Percentiles rank a stretch among this genome's conserved stretches.
Evolutionary conservation across 2,329 filamentous ascomycete genomes (phyloP).

Genomic region (Lachnellula hyalina): DNA sequence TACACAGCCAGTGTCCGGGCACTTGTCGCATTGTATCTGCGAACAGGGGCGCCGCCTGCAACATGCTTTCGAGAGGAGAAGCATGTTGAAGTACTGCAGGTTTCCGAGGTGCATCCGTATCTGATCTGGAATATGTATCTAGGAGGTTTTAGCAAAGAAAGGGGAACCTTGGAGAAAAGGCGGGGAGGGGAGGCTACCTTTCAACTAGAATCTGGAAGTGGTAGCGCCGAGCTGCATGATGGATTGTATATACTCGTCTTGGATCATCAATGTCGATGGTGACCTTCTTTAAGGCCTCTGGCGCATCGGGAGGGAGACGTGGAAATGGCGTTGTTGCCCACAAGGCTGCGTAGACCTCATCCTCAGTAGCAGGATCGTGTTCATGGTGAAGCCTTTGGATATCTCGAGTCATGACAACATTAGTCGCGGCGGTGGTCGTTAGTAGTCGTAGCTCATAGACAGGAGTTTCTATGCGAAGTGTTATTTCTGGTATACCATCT

Average conservation of each 20-base stretch:
- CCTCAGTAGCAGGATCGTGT: conserved; percentile 18
- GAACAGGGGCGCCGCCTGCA: conserved; percentile 61
- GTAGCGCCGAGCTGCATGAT: conserved; percentile 56
- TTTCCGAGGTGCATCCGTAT: conserved; percentile 65
- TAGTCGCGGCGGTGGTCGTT: conserved; percentile 1
- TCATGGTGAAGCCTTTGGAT: conserved; percentile 25
- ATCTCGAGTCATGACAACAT: conserved; percentile 47
- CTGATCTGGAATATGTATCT: conserved; percentile 81
- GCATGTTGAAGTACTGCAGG: conserved; percentile 72
- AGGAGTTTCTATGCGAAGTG: conserved; percentile 19
- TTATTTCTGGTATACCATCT: conserved; percentile 19
- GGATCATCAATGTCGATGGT: conserved; percentile 58
- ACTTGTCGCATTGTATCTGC: conserved; percentile 75
- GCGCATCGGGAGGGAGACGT: conserved; percentile 55
- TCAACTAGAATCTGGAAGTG: conserved; percentile 63
- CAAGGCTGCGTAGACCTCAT: conserved; percentile 46
- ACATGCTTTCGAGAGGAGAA: conserved; percentile 70
- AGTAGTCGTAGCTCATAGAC: too few species aligned
- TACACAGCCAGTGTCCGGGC: conserved; percentile 76
- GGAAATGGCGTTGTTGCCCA: conserved; percentile 59
- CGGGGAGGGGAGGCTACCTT: conserved; percentile 39
- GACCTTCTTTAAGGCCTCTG: conserved; percentile 49
- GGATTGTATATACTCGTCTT: conserved; percentile 53
- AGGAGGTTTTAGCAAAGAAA: conserved; percentile 12
- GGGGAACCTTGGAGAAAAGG: conserved; percentile 6